phyloP scores from a whole-genome alignment of 1,139 yeast genomes.

The Suhomyces panamericanus region DNA sequence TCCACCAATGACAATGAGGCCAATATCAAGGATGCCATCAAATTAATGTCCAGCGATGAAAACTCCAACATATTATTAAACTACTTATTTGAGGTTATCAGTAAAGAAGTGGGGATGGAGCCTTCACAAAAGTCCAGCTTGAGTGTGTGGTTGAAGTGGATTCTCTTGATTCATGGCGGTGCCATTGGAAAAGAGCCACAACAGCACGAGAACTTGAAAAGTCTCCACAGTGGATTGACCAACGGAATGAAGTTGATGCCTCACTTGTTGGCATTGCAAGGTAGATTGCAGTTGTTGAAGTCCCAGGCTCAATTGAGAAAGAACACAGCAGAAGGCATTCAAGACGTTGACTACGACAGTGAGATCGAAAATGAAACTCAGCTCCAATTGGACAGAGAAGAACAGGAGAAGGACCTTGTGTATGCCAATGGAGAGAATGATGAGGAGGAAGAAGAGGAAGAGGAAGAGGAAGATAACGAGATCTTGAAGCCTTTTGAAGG shows the following conservation, averaged over 20 bases:
- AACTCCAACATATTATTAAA: slow-evolving; percentile 21
- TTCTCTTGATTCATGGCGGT: slow-evolving; percentile 48
- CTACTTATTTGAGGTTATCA: slow-evolving; percentile 35
- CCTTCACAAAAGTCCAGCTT: slow-evolving; percentile 34
- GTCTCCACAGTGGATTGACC: slow-evolving; percentile 30
- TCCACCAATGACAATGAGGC: slow-evolving; percentile 34
- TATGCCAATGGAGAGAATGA: slow-evolving; percentile 49
- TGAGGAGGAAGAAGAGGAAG: slow-evolving; percentile 23
- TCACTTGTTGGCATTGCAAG: slow-evolving; percentile 43
- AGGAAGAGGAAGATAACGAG: slow-evolving; percentile 9
- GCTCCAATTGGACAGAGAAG: slow-evolving; percentile 19
- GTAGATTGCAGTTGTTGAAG: slow-evolving; percentile 43
- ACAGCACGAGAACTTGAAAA: slow-evolving; percentile 31
- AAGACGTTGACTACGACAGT: slow-evolving; percentile 22
- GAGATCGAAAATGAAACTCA: slow-evolving; percentile 21
- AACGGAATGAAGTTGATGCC: slow-evolving; percentile 39
- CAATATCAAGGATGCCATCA: slow-evolving; percentile 38
- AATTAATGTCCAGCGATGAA: slow-evolving; percentile 22
- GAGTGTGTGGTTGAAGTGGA: slow-evolving; percentile 53
- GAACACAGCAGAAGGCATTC: slow-evolving; percentile 19
- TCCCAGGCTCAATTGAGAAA: slow-evolving; percentile 40
- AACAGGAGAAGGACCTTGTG: slow-evolving; percentile 24
- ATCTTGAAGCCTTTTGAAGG: slow-evolving; percentile 13
- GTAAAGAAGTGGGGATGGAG: slow-evolving; percentile 34
- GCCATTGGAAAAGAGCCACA: slow-evolving; percentile 35